These are phyloP conservation scores for Tolypocladium amazonense DNA, from an alignment of 2,329 filamentous ascomycete genomes.

Conservation along the genomic window DNA sequence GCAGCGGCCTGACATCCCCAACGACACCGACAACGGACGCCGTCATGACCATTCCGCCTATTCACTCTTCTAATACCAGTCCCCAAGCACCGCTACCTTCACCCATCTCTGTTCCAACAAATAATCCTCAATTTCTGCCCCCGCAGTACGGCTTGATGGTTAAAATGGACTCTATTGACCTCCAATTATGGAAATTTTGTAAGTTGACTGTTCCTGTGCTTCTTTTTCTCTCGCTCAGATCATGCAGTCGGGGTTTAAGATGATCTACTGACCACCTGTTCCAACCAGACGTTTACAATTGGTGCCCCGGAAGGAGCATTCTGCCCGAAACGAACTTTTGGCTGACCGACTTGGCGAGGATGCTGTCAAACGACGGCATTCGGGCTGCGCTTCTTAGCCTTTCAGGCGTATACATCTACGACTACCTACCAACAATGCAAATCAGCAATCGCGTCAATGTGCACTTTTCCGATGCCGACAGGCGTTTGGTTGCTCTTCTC, in stretches of 20 bases:
- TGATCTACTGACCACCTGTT: not conserved
- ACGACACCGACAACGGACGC: not conserved
- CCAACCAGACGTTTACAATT: constrained; percentile 23
- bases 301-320: constrained; percentile 29
- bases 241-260: too few species aligned
- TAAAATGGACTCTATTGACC: not conserved
- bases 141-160: not conserved
- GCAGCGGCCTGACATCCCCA: not conserved
- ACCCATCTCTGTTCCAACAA: not conserved
- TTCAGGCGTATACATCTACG: constrained; percentile 29
- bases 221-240: not conserved
- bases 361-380: constrained; percentile 23
- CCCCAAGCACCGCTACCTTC: not conserved
- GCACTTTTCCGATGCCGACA: constrained; percentile 19
- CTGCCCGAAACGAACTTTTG: constrained; percentile 27
- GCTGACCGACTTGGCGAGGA: constrained; percentile 26
- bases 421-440: constrained; percentile 22
- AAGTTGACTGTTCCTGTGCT: not conserved
- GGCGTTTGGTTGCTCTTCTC: constrained; percentile 18
- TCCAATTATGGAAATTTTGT: not conserved
- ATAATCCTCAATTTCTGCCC: not conserved
- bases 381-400: constrained; percentile 27
- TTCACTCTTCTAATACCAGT: not conserved
- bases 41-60: not conserved
- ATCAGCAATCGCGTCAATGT: constrained; percentile 21